Percentiles rank a stretch among this genome's conserved stretches.
Evolutionary conservation across 2,329 filamentous ascomycete species (phyloP).

Genomic region (Colletotrichum tabaci): DNA sequence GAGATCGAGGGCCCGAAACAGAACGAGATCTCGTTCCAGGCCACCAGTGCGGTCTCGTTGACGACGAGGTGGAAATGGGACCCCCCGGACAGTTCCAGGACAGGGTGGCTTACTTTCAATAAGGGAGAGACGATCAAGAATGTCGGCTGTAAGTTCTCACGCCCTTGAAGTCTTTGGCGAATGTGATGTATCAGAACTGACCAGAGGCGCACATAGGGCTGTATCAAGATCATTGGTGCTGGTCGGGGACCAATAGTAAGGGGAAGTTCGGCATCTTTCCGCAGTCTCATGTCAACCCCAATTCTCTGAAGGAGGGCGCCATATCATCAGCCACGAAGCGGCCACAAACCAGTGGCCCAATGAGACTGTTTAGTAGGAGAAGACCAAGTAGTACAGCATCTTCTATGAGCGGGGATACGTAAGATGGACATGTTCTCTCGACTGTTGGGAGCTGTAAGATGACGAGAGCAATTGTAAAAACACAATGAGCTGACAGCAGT

Average conservation of each 20-base stretch:
- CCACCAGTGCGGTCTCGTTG: slow-evolving; percentile 38
- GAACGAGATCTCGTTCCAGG: slow-evolving; percentile 36
- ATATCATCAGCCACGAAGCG: not conserved
- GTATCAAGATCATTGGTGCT: slow-evolving; percentile 58
- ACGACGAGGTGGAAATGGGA: slow-evolving; percentile 52
- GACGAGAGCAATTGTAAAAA: not conserved
- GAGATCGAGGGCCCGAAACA: slow-evolving; percentile 47
- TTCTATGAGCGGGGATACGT: slow-evolving; percentile 21
- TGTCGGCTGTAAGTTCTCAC: slow-evolving; percentile 51
- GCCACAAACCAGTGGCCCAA: slow-evolving; percentile 10
- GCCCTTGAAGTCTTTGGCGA: too few relatives aligned
- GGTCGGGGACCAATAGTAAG: slow-evolving; percentile 56
- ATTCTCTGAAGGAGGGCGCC: slow-evolving; percentile 28
- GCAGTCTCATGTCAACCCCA: slow-evolving; percentile 54
- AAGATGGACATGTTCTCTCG: not conserved
- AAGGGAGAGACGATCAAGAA: slow-evolving; percentile 67
- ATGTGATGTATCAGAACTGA: not conserved
- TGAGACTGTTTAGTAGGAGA: slow-evolving; percentile 29
- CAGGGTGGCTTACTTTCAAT: slow-evolving; percentile 51
- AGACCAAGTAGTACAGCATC: slow-evolving; percentile 19
- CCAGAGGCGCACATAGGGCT: slow-evolving; percentile 44
- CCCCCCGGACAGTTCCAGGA: slow-evolving; percentile 26
- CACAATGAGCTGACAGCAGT: not conserved
- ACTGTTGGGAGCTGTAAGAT: too few relatives aligned
- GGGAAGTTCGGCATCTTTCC: slow-evolving; percentile 58